Evolutionary conservation across 129 eudicot species (phyloP).

Genomic region (Logfia minima): DNA sequence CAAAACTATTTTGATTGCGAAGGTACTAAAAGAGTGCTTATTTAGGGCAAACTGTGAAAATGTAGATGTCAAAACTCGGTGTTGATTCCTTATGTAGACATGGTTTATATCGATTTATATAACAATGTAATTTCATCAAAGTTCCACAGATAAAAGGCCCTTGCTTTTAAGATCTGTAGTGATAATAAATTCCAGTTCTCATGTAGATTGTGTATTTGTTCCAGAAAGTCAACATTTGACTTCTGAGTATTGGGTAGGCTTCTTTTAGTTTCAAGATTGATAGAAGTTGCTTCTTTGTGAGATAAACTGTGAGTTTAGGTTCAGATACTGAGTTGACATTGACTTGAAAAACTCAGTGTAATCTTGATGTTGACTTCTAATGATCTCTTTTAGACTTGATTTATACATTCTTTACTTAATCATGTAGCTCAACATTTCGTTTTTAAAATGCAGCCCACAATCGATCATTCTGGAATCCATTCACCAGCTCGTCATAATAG

Average conservation of each 20-base stretch:
- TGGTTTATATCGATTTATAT: not conserved
- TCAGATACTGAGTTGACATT: constrained; percentile 8
- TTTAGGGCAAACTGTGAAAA: not conserved
- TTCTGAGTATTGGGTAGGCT: not conserved
- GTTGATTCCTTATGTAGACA: not conserved
- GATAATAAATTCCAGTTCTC: not conserved
- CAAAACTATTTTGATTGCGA: not conserved
- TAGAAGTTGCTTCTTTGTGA: not conserved
- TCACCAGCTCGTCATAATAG: constrained; percentile 53
- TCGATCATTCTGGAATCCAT: constrained; percentile 48
- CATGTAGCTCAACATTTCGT: constrained; percentile 12
- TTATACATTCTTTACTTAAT: not conserved
- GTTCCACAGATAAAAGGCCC: not conserved
- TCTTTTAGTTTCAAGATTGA: not conserved
- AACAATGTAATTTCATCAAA: not conserved
- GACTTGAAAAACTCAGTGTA: not conserved
- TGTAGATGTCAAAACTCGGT: not conserved
- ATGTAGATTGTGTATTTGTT: not conserved
- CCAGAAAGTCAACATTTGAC: not conserved
- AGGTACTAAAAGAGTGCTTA: not conserved
- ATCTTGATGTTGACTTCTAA: constrained; percentile 26
- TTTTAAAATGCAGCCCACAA: constrained; percentile 41
- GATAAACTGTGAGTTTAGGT: not conserved
- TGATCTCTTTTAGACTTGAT: constrained; percentile 17
- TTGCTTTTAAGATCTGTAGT: not conserved